Percentiles rank a stretch among this genome's conserved stretches.
These are phyloP conservation scores for Chloranthus sessilifolius DNA, from an alignment of 164 flowering plant genomes.

Conservation along the genomic window DNA sequence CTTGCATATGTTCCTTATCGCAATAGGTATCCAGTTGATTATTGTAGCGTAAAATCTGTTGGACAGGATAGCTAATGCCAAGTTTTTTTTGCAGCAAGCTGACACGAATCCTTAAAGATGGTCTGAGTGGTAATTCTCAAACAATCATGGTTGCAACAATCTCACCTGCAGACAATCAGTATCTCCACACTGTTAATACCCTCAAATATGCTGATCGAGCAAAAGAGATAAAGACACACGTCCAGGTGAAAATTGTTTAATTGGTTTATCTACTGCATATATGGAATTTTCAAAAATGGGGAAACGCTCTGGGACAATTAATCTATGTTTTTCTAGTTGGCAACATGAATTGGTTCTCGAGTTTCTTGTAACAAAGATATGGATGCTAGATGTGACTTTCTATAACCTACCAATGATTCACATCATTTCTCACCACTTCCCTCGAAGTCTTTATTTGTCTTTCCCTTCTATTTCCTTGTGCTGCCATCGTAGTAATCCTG, in stretches of 20 bases:
- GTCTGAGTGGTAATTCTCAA: conserved; percentile 89
- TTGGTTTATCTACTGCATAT: too few species aligned
- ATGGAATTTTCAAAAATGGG: too few species aligned
- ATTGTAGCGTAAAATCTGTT: background rate
- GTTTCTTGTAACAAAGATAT: too few species aligned
- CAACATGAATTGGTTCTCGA: too few species aligned
- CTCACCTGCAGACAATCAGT: conserved; percentile 77
- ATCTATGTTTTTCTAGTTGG: too few species aligned
- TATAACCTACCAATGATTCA: too few species aligned
- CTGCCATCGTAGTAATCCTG: too few species aligned
- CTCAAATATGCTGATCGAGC: conserved; percentile 93
- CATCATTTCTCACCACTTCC: too few species aligned
- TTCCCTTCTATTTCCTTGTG: too few species aligned
- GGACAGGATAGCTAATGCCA: conserved; percentile 20
- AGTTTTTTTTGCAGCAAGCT: conserved; percentile 56
- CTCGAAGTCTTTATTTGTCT: too few species aligned
- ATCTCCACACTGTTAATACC: conserved; percentile 85
- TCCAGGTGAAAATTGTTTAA: conserved; percentile 72
- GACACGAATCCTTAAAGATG: conserved; percentile 92
- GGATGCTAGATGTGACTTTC: too few species aligned
- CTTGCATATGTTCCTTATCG: conserved; percentile 96
- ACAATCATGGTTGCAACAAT: conserved; percentile 88
- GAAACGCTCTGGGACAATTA: too few species aligned
- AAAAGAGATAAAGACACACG: conserved; percentile 86
- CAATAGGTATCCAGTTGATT: conserved; percentile 52